Evolutionary conservation across 176 grass and related monocot species (phyloP), one percentile per base, ranked within the genome.

Genomic region (Rhynchospora breviuscula): DNA sequence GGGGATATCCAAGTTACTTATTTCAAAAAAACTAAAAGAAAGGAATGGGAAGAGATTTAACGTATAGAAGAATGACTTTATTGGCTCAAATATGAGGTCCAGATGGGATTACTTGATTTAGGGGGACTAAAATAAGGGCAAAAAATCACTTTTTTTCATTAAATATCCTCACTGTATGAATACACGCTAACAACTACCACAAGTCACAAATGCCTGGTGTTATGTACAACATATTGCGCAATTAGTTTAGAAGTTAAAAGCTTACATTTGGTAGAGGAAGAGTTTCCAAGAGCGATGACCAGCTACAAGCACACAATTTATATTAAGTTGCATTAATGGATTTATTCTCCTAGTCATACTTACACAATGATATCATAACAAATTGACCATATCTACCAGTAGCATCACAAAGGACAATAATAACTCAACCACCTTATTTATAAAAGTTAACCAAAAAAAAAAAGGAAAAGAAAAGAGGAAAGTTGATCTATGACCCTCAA

Each of bases 201-300:
- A 51, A 54, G 29, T 76, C 48, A 26, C 11, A 18, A 54, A 52
- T 25, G 7, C 44, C 44, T 6, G 22, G 29, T 76, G 26, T 1
- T 29, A 85, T 22, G 15, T 15, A 69, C 79, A 51, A 90, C 33
- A 59, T 59, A 59, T 47, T 85, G 7, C 17, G n/a, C 6, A 76
- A 59, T 67, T 48, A 40, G 46, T 79, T 84, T 83, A 61, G 63
- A 79, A 74, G 68, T 0, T 69, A 79, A 31, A 21, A 85, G 76
- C 95, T 94, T 94, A 98, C 95, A 91, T 95, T 95, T 8, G 92
- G 95, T 83, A 98, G 95, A 11, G 95, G 92, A 63, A 98, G 95
- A 84, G 95, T 90, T 90, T 98, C 95, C 95, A 98, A 72, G 65
- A 98, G 88, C 83, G 94, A 87, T 60, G 92, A 94, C 92, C 95